Percentiles rank a stretch among this genome's conserved stretches.
Evolutionary conservation across 768 basidiomycete genomes (phyloP).

Genomic region (Kwoniella pini): DNA sequence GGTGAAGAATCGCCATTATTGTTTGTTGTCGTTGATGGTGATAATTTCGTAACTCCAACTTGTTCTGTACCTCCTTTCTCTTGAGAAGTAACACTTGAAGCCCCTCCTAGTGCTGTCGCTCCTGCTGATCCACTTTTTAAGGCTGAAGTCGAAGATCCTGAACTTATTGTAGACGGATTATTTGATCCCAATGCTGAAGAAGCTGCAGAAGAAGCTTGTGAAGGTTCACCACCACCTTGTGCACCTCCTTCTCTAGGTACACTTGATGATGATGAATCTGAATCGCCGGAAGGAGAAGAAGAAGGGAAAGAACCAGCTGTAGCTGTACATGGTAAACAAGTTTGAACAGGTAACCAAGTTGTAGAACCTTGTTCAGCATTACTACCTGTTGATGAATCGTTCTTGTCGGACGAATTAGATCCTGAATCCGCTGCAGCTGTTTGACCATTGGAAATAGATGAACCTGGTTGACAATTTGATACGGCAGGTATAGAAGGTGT

Average conservation of each 20-base stretch:
- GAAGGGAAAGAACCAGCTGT: not conserved
- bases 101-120: not conserved
- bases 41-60: slow-evolving; percentile 30
- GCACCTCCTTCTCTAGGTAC: not conserved
- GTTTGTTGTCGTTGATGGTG: not conserved
- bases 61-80: slow-evolving; percentile 18
- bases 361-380: slow-evolving; percentile 11
- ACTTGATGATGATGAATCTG: not conserved
- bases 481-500: slow-evolving; percentile 25
- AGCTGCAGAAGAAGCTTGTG: not conserved
- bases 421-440: slow-evolving; percentile 13
- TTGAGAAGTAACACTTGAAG: not conserved
- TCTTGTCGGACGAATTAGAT: no score
- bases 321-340: slow-evolving; percentile 32
- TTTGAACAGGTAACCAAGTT: slow-evolving; percentile 23
- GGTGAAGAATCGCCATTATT: not conserved
- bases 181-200: no score
- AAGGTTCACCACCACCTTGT: not conserved
- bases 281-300: no score
- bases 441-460: slow-evolving; percentile 34
- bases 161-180: no score
- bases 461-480: slow-evolving; percentile 26
- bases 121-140: not conserved
- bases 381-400: not conserved
- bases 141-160: no score